Conservation (phyloP, 2,329 filamentous ascomycete genomes). For the Clonostachys chloroleuca region DNA sequence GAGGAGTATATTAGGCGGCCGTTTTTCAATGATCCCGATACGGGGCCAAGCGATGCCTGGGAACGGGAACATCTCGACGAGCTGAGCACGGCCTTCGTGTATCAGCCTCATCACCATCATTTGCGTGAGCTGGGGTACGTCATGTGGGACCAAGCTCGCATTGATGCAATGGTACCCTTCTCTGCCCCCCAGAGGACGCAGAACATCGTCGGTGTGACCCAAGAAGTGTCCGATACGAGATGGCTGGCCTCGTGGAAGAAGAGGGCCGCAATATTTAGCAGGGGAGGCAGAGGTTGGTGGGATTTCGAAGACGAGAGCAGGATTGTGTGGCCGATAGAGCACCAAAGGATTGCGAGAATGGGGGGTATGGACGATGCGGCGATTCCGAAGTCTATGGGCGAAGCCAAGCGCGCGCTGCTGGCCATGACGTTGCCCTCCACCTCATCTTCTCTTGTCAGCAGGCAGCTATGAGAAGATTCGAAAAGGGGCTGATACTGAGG, state of each 20-base stretch:
- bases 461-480: no score
- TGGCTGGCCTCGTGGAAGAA: constrained; percentile 1
- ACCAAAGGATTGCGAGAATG: background rate
- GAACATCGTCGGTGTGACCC: background rate
- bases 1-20: background rate
- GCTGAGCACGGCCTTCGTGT: background rate
- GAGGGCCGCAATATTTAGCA: background rate
- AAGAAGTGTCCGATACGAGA: background rate
- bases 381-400: no score
- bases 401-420: no score
- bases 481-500: no score
- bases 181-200: background rate
- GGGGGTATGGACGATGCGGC: no score
- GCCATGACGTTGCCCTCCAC: no score
- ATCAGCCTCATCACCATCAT: background rate
- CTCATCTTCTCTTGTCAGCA: no score
- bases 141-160: constrained; percentile 2
- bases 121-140: constrained; percentile 3
- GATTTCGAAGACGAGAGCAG: constrained; percentile 2
- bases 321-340: background rate
- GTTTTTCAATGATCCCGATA: constrained; percentile 1
- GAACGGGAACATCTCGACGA: constrained; percentile 2
- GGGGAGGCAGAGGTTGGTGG: constrained; percentile 3
- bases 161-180: background rate
- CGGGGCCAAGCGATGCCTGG: constrained; percentile 2